Base-by-base conservation (phyloP, 106 monocot species). In the Agapanthus africanus region DNA sequence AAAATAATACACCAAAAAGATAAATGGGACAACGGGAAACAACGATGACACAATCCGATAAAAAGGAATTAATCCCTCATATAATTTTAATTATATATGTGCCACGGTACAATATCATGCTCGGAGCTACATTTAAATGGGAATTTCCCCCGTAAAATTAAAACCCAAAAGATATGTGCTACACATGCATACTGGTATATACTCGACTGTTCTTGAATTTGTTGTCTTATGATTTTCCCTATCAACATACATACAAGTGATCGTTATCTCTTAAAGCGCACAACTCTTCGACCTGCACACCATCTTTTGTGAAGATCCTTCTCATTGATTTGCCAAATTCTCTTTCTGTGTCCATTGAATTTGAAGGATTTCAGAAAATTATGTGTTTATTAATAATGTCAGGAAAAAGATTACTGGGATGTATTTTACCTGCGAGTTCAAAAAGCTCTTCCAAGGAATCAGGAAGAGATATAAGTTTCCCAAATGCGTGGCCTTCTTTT, bases 391-490 rank as follows among this genome's bases (percentile, higher is more conserved):
- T 8, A 40, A 11, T 21, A 36, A 18, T 18, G 1, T 19, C 7
- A 63, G 18, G 2, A 36, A 34, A 36, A 35, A 15, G 0, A 9
- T 15, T 32, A 54, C 37, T 76, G 19, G 25, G 18, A 19, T 46
- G 0, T 15, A n/a, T n/a, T 31, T 32, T 77, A 88, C 88, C 88
- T 82, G 84, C 84, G 28, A 88, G 23, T 72, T 79, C 74, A 6
- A 84, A 63, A 14, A 88, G 73, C 37, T 82, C 88, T 65, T 79
- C 84, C 57, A 88, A 71, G 16, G 88, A 81, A 50, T 79, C 74
- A 42, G 88, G 84, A 40, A 88, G 74, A 66, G 54, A 35, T 18
- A 84, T 54, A 26, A 88, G 74, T 77, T 82, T 88, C 16, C 77
- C 72, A 22, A 27, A 28, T 30, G 28, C 2, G 30, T 46, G 54